Evolutionary conservation across 768 basidiomycete species (phyloP).

Genomic region (Auricularia cornea): DNA sequence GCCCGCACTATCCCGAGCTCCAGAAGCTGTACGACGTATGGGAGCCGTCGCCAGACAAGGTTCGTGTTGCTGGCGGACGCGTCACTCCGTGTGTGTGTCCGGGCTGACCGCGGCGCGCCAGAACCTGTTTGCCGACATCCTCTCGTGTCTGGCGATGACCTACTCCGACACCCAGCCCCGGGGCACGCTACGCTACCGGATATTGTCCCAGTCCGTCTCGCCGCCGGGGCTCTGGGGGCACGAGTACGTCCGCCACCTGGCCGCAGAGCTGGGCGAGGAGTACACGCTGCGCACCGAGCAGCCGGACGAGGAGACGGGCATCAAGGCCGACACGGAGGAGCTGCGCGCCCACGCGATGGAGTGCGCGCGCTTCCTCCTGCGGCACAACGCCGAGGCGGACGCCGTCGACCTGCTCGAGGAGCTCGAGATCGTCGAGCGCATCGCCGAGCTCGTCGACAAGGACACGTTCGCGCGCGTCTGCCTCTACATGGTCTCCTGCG

Average conservation of each 20-base stretch:
- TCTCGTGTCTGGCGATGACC: constrained; percentile 98
- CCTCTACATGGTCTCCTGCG: constrained; percentile 92
- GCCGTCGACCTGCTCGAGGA: constrained; percentile 94
- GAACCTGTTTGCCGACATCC: constrained; percentile 93
- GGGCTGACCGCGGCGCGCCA: constrained; percentile 21
- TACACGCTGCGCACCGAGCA: constrained; percentile 64
- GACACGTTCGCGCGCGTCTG: constrained; percentile 88
- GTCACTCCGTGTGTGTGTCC: not conserved
- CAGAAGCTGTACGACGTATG: constrained; percentile 79
- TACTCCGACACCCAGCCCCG: constrained; percentile 97
- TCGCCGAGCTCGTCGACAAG: constrained; percentile 71
- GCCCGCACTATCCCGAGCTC: constrained; percentile 85
- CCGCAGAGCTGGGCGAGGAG: constrained; percentile 94
- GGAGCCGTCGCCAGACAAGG: constrained; percentile 71
- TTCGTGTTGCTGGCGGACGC: constrained; percentile 18
- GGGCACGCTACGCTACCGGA: constrained; percentile 88
- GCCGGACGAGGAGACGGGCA: constrained; percentile 22
- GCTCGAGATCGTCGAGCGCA: constrained; percentile 77
- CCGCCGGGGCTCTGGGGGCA: constrained; percentile 97
- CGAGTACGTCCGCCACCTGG: constrained; percentile 95
- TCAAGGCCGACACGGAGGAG: constrained; percentile 41
- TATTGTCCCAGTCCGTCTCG: constrained; percentile 66
- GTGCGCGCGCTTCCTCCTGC: constrained; percentile 82
- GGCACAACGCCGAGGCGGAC: constrained; percentile 96
- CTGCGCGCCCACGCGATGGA: constrained; percentile 69